phyloP scores from a whole-genome alignment of 768 basidiomycete species.

The Grammothele lineata region DNA sequence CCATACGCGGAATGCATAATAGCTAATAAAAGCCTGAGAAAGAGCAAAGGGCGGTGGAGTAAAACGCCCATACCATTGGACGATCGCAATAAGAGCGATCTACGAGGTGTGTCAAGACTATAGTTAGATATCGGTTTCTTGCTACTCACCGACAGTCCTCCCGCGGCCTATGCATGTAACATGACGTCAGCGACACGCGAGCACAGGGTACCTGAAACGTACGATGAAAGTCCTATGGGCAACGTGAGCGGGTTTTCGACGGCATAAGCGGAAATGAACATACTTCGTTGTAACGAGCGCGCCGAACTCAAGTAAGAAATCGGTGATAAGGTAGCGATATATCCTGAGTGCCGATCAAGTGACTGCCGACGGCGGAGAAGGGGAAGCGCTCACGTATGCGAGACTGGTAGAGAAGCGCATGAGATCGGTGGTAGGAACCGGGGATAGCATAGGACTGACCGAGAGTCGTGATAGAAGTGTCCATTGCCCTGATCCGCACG shows the following conservation, averaged over 20 bases:
- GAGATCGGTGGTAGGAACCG: neutral
- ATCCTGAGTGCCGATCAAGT: too few species aligned
- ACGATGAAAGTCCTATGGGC: constrained; percentile 20
- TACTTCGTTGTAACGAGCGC: constrained; percentile 12
- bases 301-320: constrained; percentile 18
- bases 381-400: constrained; percentile 20
- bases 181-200: neutral
- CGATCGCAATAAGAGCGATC: too few species aligned
- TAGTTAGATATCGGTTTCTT: too few species aligned
- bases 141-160: too few species aligned
- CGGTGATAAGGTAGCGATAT: constrained; percentile 21
- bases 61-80: constrained; percentile 20
- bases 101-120: too few species aligned
- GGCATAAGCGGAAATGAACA: too few species aligned
- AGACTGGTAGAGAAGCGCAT: constrained; percentile 8
- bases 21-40: too few species aligned
- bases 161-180: constrained; percentile 10
- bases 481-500: constrained; percentile 18
- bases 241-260: too few species aligned
- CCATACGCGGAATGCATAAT: constrained; percentile 18
- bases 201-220: neutral
- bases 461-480: constrained; percentile 19
- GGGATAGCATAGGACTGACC: constrained; percentile 12
- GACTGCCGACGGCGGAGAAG: too few species aligned
- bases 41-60: too few species aligned